These are phyloP conservation scores for Nitzschia sp. DNA, from an alignment of 108 stramenopile species.

Conservation along the genomic window DNA sequence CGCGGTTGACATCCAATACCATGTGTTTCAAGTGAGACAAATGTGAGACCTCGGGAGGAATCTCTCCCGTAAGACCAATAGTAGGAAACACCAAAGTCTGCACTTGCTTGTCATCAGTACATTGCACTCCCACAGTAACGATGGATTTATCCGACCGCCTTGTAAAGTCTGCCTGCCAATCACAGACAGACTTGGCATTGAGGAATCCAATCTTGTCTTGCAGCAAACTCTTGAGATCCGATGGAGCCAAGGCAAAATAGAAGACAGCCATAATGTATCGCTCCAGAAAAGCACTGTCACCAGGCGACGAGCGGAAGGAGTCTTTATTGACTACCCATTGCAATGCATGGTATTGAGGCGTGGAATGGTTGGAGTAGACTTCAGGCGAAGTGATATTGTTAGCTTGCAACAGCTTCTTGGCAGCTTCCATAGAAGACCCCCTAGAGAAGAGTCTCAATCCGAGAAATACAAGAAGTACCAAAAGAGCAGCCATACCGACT, in stretches of 20 bases:
- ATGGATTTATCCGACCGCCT: not conserved
- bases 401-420: too few relatives aligned
- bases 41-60: conserved; percentile 21
- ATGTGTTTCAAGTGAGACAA: conserved; percentile 8
- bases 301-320: not conserved
- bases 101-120: conserved; percentile 6
- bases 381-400: conserved; percentile 6
- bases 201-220: conserved; percentile 8
- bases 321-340: conserved; percentile 26
- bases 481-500: too few relatives aligned
- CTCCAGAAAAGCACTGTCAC: conserved; percentile 24
- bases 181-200: conserved; percentile 14
- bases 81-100: conserved; percentile 15
- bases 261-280: conserved; percentile 25
- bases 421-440: too few relatives aligned
- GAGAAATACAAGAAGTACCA: too few relatives aligned
- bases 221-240: not conserved
- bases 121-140: conserved; percentile 17
- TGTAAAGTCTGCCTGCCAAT: conserved; percentile 24
- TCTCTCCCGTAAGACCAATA: conserved; percentile 8
- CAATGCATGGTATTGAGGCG: conserved; percentile 26
- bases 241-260: conserved; percentile 19
- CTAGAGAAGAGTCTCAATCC: too few relatives aligned
- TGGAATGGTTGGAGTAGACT: not conserved
- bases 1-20: conserved; percentile 10